Conservation (phyloP, 2,329 filamentous ascomycete species). For the Ophiosphaerella narmari region DNA sequence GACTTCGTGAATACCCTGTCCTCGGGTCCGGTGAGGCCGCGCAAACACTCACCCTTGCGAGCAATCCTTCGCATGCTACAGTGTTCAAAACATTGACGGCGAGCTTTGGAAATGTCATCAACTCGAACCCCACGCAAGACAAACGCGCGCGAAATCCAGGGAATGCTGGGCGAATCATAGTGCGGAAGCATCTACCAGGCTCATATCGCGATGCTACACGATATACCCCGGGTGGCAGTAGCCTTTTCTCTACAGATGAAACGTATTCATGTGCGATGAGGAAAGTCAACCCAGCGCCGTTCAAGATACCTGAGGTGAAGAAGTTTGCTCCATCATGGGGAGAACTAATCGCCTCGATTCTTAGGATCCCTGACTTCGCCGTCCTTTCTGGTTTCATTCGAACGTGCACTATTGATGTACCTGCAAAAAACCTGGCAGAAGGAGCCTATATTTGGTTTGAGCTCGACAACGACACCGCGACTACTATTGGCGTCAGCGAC, state of each 20-base stretch:
- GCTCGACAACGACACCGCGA: neutral
- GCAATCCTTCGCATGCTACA: neutral
- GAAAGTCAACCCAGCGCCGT: neutral
- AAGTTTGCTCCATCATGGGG: neutral
- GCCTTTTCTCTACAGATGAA: neutral
- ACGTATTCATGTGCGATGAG: neutral
- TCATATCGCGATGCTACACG: neutral
- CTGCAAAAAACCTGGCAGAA: neutral
- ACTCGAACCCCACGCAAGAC: neutral
- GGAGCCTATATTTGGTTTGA: neutral
- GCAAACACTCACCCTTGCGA: neutral
- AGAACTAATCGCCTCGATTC: neutral
- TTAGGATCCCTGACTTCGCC: neutral
- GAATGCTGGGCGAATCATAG: neutral
- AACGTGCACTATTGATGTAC: neutral
- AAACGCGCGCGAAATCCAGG: neutral
- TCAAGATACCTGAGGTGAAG: neutral
- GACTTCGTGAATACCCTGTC: neutral
- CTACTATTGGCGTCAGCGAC: neutral
- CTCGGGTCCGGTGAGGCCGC: neutral
- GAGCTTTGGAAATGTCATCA: neutral
- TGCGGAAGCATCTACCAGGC: neutral
- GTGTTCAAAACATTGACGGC: neutral
- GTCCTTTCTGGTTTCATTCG: neutral
- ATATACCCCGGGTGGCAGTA: neutral